Percentiles rank a stretch among this genome's conserved stretches.
Conservation (phyloP, 2,329 filamentous ascomycete species). For the Exophiala spinifera region DNA sequence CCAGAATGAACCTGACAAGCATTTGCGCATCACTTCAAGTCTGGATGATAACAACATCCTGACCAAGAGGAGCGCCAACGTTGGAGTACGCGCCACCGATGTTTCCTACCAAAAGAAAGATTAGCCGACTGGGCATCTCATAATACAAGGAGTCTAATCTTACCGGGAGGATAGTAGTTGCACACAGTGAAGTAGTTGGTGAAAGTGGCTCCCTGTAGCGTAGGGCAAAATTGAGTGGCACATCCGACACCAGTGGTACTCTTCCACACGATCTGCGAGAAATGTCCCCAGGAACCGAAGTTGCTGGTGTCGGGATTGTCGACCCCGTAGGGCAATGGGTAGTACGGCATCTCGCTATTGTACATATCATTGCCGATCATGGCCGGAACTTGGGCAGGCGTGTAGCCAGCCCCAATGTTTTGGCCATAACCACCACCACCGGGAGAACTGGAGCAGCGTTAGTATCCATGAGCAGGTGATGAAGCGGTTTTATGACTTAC, state of each 20-base stretch:
- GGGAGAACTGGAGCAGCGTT: conserved; percentile 5
- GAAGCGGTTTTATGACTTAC: conserved; percentile 48
- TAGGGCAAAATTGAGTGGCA: conserved; percentile 46
- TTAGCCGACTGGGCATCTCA: not conserved
- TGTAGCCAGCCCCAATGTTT: conserved; percentile 75
- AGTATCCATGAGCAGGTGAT: conserved; percentile 17
- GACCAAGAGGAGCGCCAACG: conserved; percentile 44
- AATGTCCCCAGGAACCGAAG: conserved; percentile 69
- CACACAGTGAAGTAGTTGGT: conserved; percentile 72
- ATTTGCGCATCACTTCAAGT: not conserved
- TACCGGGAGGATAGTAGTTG: conserved; percentile 68
- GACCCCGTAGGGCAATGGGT: conserved; percentile 56
- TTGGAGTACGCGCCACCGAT: conserved; percentile 53
- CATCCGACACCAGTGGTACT: conserved; percentile 63
- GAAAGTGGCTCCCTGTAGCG: conserved; percentile 41
- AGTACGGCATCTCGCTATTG: conserved; percentile 67
- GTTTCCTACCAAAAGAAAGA: conserved; percentile 55
- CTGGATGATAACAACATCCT: conserved; percentile 34
- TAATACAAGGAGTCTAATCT: not conserved
- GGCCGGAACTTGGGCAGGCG: conserved; percentile 55
- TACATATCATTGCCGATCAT: conserved; percentile 84
- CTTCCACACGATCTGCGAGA: conserved; percentile 72
- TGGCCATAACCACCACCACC: conserved; percentile 72
- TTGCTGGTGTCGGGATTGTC: conserved; percentile 55
- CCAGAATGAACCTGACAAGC: not conserved